Conservation (phyloP, 208 protist genomes). For the Trypanosoma mega region DNA sequence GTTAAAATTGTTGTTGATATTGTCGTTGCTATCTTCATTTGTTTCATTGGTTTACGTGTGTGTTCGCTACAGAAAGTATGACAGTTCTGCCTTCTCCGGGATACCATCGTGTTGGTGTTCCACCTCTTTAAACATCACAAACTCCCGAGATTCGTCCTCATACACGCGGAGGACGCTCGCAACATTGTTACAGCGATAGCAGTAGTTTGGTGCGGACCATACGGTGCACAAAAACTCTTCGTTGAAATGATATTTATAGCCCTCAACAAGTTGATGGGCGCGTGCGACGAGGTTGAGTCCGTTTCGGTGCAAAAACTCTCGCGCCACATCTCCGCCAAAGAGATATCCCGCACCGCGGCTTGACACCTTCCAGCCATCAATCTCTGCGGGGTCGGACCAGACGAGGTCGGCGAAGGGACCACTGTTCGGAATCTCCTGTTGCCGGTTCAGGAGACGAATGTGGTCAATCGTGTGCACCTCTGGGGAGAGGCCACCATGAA, state of each 20-base stretch:
- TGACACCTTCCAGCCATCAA: constrained; percentile 78
- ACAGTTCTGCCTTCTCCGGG: constrained; percentile 37
- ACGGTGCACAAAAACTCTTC: constrained; percentile 92
- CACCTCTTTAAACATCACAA: constrained; percentile 83
- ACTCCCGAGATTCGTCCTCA: constrained; percentile 83
- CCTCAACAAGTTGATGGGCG: constrained; percentile 91
- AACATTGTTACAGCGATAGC: constrained; percentile 96
- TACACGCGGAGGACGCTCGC: constrained; percentile 92
- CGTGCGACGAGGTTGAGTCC: constrained; percentile 79
- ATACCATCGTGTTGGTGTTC: constrained; percentile 46
- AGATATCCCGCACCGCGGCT: constrained; percentile 86
- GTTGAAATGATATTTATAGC: constrained; percentile 90
- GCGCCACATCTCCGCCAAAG: constrained; percentile 73
- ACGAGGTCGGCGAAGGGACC: constrained; percentile 85
- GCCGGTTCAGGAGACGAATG: constrained; percentile 77
- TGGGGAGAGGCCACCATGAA: constrained; percentile 98
- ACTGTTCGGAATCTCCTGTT: constrained; percentile 87
- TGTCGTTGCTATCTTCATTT: no score
- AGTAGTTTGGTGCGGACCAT: constrained; percentile 99
- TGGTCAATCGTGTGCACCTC: constrained; percentile 90
- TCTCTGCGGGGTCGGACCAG: constrained; percentile 89
- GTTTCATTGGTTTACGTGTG: no score
- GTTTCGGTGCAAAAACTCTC: constrained; percentile 88
- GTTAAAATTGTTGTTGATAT: no score
- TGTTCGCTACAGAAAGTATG: constrained; percentile 81